Evolutionary conservation across 2,329 filamentous ascomycete genomes (phyloP).

Genomic region (Microsporum audouinii): DNA sequence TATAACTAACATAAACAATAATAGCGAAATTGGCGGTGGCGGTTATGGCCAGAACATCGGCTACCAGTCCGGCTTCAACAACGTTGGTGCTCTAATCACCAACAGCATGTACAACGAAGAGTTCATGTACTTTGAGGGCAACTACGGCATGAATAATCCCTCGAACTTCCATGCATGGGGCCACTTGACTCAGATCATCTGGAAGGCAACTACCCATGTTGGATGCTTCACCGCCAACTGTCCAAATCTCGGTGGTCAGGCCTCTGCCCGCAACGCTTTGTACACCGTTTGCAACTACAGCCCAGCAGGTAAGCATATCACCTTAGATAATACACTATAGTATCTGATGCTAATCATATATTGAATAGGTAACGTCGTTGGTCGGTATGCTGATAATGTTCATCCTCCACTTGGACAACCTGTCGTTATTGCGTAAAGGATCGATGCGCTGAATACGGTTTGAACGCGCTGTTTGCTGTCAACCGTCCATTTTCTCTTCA

Average conservation of each 20-base stretch:
- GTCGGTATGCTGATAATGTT: slow-evolving; percentile 45
- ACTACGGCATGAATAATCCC: slow-evolving; percentile 51
- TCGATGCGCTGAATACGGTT: background rate
- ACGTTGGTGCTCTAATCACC: slow-evolving; percentile 58
- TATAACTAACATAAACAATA: background rate
- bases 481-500: background rate
- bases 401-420: slow-evolving; percentile 30
- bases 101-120: slow-evolving; percentile 86
- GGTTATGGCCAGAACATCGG: slow-evolving; percentile 90
- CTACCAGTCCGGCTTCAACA: slow-evolving; percentile 46
- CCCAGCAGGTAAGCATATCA: slow-evolving; percentile 49
- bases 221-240: slow-evolving; percentile 49
- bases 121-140: slow-evolving; percentile 43
- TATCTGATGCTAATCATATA: slow-evolving; percentile 7
- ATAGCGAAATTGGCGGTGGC: slow-evolving; percentile 43
- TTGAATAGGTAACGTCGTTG: slow-evolving; percentile 42
- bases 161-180: slow-evolving; percentile 56
- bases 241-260: slow-evolving; percentile 26
- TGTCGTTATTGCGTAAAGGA: slow-evolving; percentile 22
- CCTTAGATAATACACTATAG: slow-evolving; percentile 10
- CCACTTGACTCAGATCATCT: slow-evolving; percentile 66
- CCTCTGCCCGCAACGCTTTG: slow-evolving; percentile 39
- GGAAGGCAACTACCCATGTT: slow-evolving; percentile 50
- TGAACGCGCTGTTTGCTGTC: background rate
- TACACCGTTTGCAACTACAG: slow-evolving; percentile 86